Conservation (phyloP, 352 stramenopile genomes). For the Phytophthora boehmeriae region DNA sequence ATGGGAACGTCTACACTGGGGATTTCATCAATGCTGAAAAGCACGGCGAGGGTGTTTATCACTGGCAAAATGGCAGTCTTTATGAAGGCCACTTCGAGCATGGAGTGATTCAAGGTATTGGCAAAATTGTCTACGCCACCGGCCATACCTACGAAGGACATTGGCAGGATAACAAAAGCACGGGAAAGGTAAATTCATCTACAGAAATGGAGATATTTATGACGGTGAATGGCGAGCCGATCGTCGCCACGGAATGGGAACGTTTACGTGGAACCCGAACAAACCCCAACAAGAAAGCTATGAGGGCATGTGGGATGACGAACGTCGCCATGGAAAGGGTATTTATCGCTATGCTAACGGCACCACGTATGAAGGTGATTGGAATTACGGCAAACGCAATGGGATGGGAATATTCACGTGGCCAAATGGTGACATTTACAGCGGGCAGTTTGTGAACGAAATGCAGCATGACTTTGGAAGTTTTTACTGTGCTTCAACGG, state of each 20-base stretch:
- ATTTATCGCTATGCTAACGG: conserved; percentile 70
- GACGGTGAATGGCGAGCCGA: conserved; percentile 72
- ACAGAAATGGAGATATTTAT: conserved; percentile 86
- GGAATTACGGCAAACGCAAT: conserved; percentile 65
- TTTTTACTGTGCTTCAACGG: conserved; percentile 55
- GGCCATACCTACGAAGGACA: conserved; percentile 69
- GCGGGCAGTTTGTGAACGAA: conserved; percentile 78
- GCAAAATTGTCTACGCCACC: conserved; percentile 64
- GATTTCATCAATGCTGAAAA: conserved; percentile 73
- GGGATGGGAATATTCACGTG: conserved; percentile 84
- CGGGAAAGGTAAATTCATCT: conserved; percentile 79
- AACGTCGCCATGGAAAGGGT: conserved; percentile 66
- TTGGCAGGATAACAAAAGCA: conserved; percentile 79
- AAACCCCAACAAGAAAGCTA: conserved; percentile 76
- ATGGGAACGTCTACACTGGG: conserved; percentile 85
- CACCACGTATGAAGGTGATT: conserved; percentile 70
- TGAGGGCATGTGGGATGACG: conserved; percentile 70
- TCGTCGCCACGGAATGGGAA: conserved; percentile 56
- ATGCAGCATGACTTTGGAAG: conserved; percentile 82
- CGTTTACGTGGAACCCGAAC: conserved; percentile 65
- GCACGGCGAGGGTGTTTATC: conserved; percentile 59
- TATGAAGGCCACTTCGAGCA: conserved; percentile 78
- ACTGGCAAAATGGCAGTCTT: conserved; percentile 80
- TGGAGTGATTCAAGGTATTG: conserved; percentile 66
- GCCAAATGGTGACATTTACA: conserved; percentile 87